Base-by-base conservation (phyloP, 2,329 filamentous ascomycete species). In the Stachybotrys elegans region DNA sequence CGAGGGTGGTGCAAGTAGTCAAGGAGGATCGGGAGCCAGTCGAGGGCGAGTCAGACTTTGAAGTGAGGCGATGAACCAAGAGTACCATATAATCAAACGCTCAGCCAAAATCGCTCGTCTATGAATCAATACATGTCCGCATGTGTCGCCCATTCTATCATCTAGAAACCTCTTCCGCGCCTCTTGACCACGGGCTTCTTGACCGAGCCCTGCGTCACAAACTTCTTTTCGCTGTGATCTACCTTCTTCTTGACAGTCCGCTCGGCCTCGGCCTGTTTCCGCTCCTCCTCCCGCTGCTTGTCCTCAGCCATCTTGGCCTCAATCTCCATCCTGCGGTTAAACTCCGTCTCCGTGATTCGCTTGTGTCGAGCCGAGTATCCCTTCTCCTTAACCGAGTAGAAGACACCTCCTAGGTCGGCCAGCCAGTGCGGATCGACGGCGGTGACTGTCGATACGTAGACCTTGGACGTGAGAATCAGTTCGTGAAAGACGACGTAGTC, bases 401-500 rank as follows among this genome's bases (percentile, higher is more conserved):
- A 98, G 0, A 98, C 93, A 2, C 91, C 93, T 25, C 94, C 93
- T 6, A 98, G 74, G 61, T 98, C 93, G 6, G 93, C 93, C 32
- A 98, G 79, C 93, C 93, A 98, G 61, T 94, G 89, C 42, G 93
- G 92, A 62, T 98, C 93, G 2, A 98, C 93, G 1, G 89, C 82
- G 5, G 93, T 98, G 9, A 98, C 93, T 5, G 89, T 95, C 4
- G 88, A 94, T 83, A 98, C 96, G 71, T 97, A 98, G 62, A 97
- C 93, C 62, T 95, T 96, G 45, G 84, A 88, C 0, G 93, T 98
- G 48, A 98, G 80, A 56, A 98, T 95, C 46, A 98, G 79, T 66
- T 98, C 93, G 72, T 98, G 93, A 67, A 98, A 98, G 34, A 98
- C 83, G 42, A 98, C 89, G 59, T 97, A 97, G 61, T 98, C 93